These are phyloP conservation scores for Venturia asperata DNA, from an alignment of 2,329 filamentous ascomycete genomes.

Conservation along the genomic window DNA sequence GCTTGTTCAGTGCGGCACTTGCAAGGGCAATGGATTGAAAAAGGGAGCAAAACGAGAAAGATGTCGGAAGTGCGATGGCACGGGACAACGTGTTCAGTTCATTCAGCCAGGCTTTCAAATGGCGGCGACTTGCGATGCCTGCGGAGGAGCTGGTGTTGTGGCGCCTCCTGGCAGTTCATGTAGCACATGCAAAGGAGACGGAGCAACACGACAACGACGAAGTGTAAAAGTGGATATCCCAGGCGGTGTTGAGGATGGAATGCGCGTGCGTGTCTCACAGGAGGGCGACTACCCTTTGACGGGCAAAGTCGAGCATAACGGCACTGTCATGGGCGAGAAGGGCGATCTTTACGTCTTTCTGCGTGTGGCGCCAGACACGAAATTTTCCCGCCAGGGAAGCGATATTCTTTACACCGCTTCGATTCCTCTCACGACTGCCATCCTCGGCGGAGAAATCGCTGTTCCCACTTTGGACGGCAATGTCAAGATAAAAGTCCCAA, in stretches of 20 bases:
- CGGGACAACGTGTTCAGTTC: slow-evolving; percentile 78
- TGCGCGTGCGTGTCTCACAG: slow-evolving; percentile 76
- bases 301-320: slow-evolving; percentile 53
- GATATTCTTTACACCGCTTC: slow-evolving; percentile 90
- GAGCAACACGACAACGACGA: slow-evolving; percentile 75
- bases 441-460: slow-evolving; percentile 82
- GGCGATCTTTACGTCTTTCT: slow-evolving; percentile 92
- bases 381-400: slow-evolving; percentile 79
- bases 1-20: slow-evolving; percentile 72
- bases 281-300: slow-evolving; percentile 83
- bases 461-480: slow-evolving; percentile 87
- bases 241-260: slow-evolving; percentile 91
- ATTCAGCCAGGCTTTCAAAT: slow-evolving; percentile 95
- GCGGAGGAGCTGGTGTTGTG: slow-evolving; percentile 68
- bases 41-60: slow-evolving; percentile 62
- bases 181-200: slow-evolving; percentile 69
- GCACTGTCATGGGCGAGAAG: slow-evolving; percentile 31
- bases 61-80: slow-evolving; percentile 78
- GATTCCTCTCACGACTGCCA: slow-evolving; percentile 84
- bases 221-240: slow-evolving; percentile 87
- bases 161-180: slow-evolving; percentile 79
- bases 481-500: slow-evolving; percentile 83
- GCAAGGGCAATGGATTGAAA: slow-evolving; percentile 77
- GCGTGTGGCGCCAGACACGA: slow-evolving; percentile 77
- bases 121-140: slow-evolving; percentile 77